Percentiles rank a stretch among this genome's conserved stretches.
Evolutionary conservation across 2,329 filamentous ascomycete species (phyloP).

Genomic region (Neoscytalidium dimidiatum): DNA sequence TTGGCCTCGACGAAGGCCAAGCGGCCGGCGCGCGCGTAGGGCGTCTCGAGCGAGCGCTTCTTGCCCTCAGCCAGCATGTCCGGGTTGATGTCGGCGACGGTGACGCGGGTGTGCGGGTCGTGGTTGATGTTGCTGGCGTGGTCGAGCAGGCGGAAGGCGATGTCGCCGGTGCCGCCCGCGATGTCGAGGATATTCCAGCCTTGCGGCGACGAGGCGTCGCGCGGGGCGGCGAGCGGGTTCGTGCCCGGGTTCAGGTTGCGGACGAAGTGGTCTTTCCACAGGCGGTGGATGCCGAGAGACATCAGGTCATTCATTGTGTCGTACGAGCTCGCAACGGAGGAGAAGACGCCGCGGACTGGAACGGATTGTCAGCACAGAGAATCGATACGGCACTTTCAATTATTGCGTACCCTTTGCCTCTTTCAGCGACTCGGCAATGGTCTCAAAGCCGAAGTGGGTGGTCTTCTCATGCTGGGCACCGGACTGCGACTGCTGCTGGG

Average conservation of each 20-base stretch:
- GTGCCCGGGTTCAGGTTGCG: conserved; percentile 83
- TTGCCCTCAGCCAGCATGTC: conserved; percentile 89
- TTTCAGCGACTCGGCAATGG: conserved; percentile 79
- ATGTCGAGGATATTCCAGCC: conserved; percentile 86
- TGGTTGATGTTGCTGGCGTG: conserved; percentile 79
- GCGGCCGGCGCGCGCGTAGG: conserved; percentile 57
- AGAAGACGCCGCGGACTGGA: conserved; percentile 84
- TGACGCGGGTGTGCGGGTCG: conserved; percentile 80
- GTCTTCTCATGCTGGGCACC: conserved; percentile 54
- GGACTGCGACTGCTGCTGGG: conserved; percentile 38
- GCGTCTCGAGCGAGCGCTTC: conserved; percentile 69
- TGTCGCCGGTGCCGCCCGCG: conserved; percentile 94
- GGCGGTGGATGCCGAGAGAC: conserved; percentile 93
- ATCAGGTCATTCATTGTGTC: conserved; percentile 99
- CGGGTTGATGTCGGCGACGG: conserved; percentile 93
- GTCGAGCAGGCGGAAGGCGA: conserved; percentile 93
- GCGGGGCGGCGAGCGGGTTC: conserved; percentile 46
- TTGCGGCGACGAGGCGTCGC: conserved; percentile 27
- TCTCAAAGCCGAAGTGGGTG: conserved; percentile 91
- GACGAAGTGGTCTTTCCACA: conserved; percentile 98
- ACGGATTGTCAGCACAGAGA: conserved; percentile 24
- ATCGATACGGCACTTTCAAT: not conserved
- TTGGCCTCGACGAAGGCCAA: conserved; percentile 86
- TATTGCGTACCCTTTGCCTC: conserved; percentile 58
- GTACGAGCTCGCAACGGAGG: conserved; percentile 90